A percentile compares a stretch with the other conserved stretches of the same genome.
Conservation (phyloP, 768 basidiomycete species). For the Mrakia frigida region DNA sequence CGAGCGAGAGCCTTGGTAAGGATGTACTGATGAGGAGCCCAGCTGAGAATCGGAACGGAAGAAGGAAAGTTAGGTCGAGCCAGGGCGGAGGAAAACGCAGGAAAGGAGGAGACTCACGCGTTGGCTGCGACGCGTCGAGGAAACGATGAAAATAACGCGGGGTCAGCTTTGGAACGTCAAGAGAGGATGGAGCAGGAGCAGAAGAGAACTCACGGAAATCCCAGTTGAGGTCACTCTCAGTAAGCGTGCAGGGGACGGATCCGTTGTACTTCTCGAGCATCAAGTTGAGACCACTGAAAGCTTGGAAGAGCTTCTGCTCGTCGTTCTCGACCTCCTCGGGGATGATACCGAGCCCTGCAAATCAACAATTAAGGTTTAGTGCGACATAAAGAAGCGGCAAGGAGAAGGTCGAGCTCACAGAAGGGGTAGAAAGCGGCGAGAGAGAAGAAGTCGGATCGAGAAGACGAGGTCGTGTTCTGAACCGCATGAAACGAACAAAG, state of each 20-base stretch:
- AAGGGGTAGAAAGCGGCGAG: slow-evolving; percentile 59
- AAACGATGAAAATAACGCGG: background rate
- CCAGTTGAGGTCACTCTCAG: slow-evolving; percentile 45
- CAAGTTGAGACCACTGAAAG: slow-evolving; percentile 69
- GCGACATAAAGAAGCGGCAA: background rate
- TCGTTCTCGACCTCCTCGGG: slow-evolving; percentile 62
- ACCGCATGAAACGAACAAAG: background rate
- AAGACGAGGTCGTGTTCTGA: slow-evolving; percentile 60
- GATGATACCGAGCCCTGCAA: slow-evolving; percentile 61
- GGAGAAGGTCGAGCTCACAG: slow-evolving; percentile 53
- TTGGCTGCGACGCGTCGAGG: background rate
- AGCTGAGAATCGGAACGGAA: slow-evolving; percentile 17
- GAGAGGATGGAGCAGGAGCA: background rate
- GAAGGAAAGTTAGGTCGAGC: no score
- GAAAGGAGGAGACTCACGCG: background rate
- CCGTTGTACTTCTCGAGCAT: slow-evolving; percentile 67
- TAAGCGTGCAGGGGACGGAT: slow-evolving; percentile 71
- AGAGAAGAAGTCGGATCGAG: slow-evolving; percentile 62
- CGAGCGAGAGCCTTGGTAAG: slow-evolving; percentile 67
- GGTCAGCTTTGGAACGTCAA: no score
- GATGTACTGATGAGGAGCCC: slow-evolving; percentile 50
- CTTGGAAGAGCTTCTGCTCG: slow-evolving; percentile 59
- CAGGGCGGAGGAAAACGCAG: background rate
- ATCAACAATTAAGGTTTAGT: slow-evolving; percentile 49
- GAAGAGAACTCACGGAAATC: slow-evolving; percentile 17